Base-by-base conservation (phyloP, 345 rosid genomes). In the Cardiospermum halicacabum region DNA sequence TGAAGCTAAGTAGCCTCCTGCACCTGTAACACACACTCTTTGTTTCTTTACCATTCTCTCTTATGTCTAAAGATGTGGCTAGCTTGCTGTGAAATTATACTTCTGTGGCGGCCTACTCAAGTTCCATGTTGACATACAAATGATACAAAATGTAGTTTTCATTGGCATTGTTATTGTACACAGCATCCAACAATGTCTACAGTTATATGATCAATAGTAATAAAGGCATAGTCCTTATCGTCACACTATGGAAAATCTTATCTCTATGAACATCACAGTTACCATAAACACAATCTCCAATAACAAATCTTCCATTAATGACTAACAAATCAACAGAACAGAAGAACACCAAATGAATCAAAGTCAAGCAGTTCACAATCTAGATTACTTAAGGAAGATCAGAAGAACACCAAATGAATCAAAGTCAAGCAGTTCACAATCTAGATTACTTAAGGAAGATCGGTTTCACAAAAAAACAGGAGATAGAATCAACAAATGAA, bases 1-100 rank as follows among this genome's bases (percentile, higher is more conserved):
- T 1, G 87, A 79, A 2, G 72, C 80, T 27, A 77, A 34, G 68
- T 56, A 77, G 22, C 86, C 95, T 72, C 88, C 89, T 34, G 96
- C 79, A 31, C 88, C 88, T 13, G 86, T 88, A 26, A 78, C 91
- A 49, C 88, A 85, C 22, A 82, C 78, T 26, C 57, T 71, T 65
- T 63, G 73, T 47, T 53, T 68, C 11, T 62, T 70, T 11, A 11
- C 62, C 72, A 70, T 63, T 67, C 58, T 36, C 47, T 28, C n/a
- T n/a, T n/a, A 22, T 67, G 36, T 2, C 7, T 24, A 16, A 19
- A 19, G 12, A 55, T 3, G 25, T 16, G 1, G n/a, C 11, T 25
- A 56, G 37, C n/a, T 55, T 28, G 32, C 32, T 45, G 74, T 68
- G 48, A 19, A 47, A 47, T 47, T 47, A 47, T 5, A n/a, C 22